Percentiles rank a stretch among this genome's conserved stretches.
These are phyloP conservation scores for Diddensiella transvaalensis DNA, from an alignment of 805 yeast genomes.

Conservation along the genomic window DNA sequence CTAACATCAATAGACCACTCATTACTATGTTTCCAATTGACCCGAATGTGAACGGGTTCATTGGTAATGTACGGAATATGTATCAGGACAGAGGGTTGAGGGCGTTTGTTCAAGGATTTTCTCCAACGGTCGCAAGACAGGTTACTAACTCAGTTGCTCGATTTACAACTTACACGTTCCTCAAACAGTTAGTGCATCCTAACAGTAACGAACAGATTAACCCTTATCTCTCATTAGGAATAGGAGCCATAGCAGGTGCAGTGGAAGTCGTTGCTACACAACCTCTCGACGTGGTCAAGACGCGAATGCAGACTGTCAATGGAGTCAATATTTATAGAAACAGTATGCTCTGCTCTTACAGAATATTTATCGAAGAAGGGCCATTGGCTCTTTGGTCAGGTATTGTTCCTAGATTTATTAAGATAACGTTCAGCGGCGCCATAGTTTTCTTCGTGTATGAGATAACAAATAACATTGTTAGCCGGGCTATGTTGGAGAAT, in stretches of 20 bases:
- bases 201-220: slow-evolving; percentile 24
- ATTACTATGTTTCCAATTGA: slow-evolving; percentile 32
- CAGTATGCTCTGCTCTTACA: slow-evolving; percentile 34
- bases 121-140: slow-evolving; percentile 81
- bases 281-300: slow-evolving; percentile 83
- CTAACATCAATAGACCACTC: slow-evolving; percentile 29
- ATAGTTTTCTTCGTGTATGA: slow-evolving; percentile 64
- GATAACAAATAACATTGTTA: slow-evolving; percentile 47
- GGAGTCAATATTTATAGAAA: slow-evolving; percentile 35
- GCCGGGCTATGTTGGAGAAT: slow-evolving; percentile 36
- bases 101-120: slow-evolving; percentile 79
- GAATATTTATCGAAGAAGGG: slow-evolving; percentile 40
- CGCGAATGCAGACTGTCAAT: slow-evolving; percentile 72
- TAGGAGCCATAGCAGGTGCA: slow-evolving; percentile 63
- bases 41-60: slow-evolving; percentile 25
- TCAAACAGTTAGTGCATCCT: slow-evolving; percentile 54
- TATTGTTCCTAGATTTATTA: slow-evolving; percentile 56
- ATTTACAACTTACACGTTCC: slow-evolving; percentile 74
- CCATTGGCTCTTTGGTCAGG: slow-evolving; percentile 37
- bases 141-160: slow-evolving; percentile 74
- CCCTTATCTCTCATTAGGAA: slow-evolving; percentile 31
- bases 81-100: slow-evolving; percentile 65
- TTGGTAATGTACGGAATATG: slow-evolving; percentile 48
- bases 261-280: slow-evolving; percentile 79
- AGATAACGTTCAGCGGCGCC: slow-evolving; percentile 69